Percentiles rank a stretch among this genome's conserved stretches.
Evolutionary conservation across 1,139 yeast species (phyloP).

Genomic region (Yamadazyma blattariae): DNA sequence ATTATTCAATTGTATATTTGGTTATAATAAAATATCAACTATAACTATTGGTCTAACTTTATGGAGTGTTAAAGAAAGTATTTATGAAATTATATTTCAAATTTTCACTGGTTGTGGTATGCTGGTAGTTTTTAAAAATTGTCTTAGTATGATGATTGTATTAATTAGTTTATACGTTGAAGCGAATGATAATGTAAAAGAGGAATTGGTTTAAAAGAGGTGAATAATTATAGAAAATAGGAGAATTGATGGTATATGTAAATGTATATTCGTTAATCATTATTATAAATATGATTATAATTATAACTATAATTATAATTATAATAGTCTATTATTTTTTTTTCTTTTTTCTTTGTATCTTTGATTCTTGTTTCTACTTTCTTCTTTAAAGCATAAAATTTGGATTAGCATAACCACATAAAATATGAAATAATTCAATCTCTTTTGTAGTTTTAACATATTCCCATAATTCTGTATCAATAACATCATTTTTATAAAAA

Average conservation of each 20-base stretch:
- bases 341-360: neutral
- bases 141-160: neutral
- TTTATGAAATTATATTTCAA: neutral
- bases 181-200: neutral
- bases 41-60: neutral
- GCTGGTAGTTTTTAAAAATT: neutral
- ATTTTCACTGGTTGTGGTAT: neutral
- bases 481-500: conserved; percentile 8
- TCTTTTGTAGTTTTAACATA: conserved; percentile 11
- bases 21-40: neutral
- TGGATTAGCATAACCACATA: conserved; percentile 17
- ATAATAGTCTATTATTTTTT: too few species aligned
- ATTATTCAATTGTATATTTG: neutral
- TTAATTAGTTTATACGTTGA: neutral
- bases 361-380: too few species aligned
- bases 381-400: conserved; percentile 4
- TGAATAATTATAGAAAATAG: too few species aligned
- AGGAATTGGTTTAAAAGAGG: neutral
- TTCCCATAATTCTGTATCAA: conserved; percentile 13
- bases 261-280: neutral
- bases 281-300: too few species aligned
- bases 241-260: too few species aligned
- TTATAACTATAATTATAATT: too few species aligned
- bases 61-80: conserved; percentile 1
- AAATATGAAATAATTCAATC: conserved; percentile 12